Evolutionary conservation across 2,329 filamentous ascomycete species (phyloP).

Genomic region (Xylaria sp.): DNA sequence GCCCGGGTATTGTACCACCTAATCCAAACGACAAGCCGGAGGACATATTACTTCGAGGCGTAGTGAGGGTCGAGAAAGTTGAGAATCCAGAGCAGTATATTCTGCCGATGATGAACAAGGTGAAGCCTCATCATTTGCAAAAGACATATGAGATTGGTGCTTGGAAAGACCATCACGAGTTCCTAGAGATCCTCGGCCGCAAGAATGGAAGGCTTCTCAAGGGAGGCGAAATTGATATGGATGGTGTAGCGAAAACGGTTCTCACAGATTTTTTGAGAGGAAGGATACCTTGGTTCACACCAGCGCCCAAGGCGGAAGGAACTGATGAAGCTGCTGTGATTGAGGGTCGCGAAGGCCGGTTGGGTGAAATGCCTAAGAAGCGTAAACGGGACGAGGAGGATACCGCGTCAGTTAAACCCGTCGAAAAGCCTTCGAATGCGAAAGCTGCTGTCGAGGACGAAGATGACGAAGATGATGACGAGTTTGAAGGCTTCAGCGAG

Average conservation of each 20-base stretch:
- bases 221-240: constrained; percentile 92
- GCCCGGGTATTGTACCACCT: constrained; percentile 93
- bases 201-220: constrained; percentile 87
- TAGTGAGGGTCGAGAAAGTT: constrained; percentile 94
- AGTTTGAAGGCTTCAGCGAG: constrained; percentile 43
- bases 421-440: constrained; percentile 36
- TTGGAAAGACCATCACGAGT: constrained; percentile 77
- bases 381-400: constrained; percentile 66
- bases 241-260: constrained; percentile 95
- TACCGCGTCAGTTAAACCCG: constrained; percentile 43
- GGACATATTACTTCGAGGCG: constrained; percentile 87
- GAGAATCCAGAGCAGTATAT: constrained; percentile 98
- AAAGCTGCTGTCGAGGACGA: constrained; percentile 41
- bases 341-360: constrained; percentile 75
- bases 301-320: constrained; percentile 68
- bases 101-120: constrained; percentile 76
- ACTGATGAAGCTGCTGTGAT: constrained; percentile 56
- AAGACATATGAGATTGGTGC: constrained; percentile 88
- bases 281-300: constrained; percentile 95
- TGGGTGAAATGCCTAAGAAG: constrained; percentile 88
- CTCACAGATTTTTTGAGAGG: constrained; percentile 95
- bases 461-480: constrained; percentile 50
- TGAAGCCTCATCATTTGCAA: constrained; percentile 87
- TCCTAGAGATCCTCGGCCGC: constrained; percentile 84
- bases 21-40: constrained; percentile 82